Base-by-base conservation (phyloP, 2,329 filamentous ascomycete species). In the Aureobasidium pullulans region DNA sequence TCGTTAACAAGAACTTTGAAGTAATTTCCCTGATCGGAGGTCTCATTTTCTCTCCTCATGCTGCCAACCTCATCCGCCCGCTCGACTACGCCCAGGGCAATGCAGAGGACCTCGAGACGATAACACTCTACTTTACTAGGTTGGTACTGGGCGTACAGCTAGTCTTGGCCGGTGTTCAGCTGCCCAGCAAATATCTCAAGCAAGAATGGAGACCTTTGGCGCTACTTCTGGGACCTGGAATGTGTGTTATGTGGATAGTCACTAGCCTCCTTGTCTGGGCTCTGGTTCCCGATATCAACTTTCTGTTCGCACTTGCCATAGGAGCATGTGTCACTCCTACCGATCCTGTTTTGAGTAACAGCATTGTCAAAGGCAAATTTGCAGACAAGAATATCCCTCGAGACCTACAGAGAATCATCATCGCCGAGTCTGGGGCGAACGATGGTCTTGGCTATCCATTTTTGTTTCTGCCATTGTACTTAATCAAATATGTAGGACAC, bases 331-430 rank as follows among this genome's bases (percentile, higher is more conserved):
- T 96, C n/a, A 94, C 92, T 2, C 92, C 91, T 0, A 96, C 92
- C 0, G 92, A 96, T 67, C 92, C 92, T 0, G 85, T 96, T 1
- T 73, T 96, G 39, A 93, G 88, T 15, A 93, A 94, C 64, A 88
- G 88, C 2, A 96, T 96, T 60, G 90, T 96, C 47, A 96, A 96
- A 76, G 91, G 91, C 34, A 92, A 89, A 66, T 96, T 96, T 69
- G 92, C 92, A 1, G 91, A 96, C 68, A 87, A 91, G 67, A 94
- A 96, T 69, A 86, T 96, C 16, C 90, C 92, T 0, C 86, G 85
- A 60, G 82, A 86, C 31, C 76, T 96, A 50, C 90, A 96, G 75
- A 85, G 87, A 64, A 89, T 78, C 61, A 77, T 77, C 61, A 75
- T 76, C 61, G 77, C 74, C 39, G 91, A 96, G 74, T 91, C 88